These are phyloP conservation scores for Paecilomyces sp. DNA, from an alignment of 2,329 filamentous ascomycete species.

Conservation along the genomic window DNA sequence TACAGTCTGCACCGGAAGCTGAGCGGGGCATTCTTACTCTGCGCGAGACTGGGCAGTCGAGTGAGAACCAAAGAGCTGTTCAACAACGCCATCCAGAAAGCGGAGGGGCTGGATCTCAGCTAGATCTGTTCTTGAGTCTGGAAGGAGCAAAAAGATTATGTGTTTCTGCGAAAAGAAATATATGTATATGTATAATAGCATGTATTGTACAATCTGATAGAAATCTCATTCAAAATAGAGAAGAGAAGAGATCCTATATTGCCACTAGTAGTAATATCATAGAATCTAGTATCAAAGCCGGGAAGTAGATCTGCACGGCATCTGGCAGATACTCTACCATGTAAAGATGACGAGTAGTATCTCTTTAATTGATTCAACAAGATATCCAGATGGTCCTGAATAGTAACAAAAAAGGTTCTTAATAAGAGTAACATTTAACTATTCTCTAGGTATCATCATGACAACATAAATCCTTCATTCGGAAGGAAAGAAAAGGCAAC, in stretches of 20 bases:
- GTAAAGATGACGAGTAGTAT: background rate
- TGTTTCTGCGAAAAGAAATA: background rate
- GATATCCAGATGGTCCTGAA: background rate
- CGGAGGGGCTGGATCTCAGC: conserved; percentile 14
- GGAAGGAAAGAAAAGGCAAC: background rate
- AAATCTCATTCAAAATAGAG: background rate
- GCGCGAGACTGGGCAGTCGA: conserved; percentile 74
- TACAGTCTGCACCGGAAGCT: conserved; percentile 93
- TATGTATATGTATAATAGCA: background rate
- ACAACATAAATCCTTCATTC: background rate
- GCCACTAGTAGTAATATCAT: background rate
- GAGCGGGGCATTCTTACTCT: conserved; percentile 89
- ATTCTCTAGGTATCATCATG: background rate
- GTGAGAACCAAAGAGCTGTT: conserved; percentile 81
- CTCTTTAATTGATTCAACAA: background rate
- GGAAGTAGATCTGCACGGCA: background rate
- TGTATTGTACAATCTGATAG: background rate
- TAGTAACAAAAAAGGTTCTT: background rate
- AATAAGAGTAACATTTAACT: background rate
- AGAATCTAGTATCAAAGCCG: background rate
- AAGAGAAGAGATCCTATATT: background rate
- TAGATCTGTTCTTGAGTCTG: background rate
- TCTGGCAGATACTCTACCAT: background rate
- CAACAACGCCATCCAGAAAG: conserved; percentile 23
- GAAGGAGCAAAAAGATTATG: background rate